phyloP scores from a whole-genome alignment of 2,329 filamentous ascomycete species.

The Diaporthe ampelina region DNA sequence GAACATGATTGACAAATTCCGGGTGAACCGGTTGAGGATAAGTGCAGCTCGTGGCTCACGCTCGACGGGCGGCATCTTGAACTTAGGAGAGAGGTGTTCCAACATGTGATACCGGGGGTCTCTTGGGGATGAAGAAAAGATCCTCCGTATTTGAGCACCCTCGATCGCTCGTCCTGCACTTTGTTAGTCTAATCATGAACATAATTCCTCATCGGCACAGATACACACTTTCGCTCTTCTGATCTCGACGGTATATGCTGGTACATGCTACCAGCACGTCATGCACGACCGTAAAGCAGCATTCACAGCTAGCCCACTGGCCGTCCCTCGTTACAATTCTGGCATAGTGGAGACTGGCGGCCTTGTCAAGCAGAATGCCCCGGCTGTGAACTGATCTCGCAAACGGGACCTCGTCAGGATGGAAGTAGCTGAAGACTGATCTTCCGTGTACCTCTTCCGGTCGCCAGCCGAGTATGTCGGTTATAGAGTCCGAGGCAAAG shows the following conservation, averaged over 20 bases:
- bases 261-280: conserved; percentile 89
- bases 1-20: conserved; percentile 88
- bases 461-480: conserved; percentile 85
- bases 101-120: conserved; percentile 93
- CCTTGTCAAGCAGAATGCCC: conserved; percentile 84
- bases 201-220: neutral
- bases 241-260: conserved; percentile 79
- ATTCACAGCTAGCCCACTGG: conserved; percentile 84
- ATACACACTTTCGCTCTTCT: conserved; percentile 80
- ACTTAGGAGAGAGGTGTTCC: conserved; percentile 86
- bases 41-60: conserved; percentile 87
- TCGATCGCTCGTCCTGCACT: conserved; percentile 78
- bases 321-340: conserved; percentile 77
- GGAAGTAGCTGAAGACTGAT: conserved; percentile 89
- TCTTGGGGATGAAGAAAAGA: conserved; percentile 85
- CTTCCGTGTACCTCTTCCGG: conserved; percentile 81
- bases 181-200: neutral
- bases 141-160: conserved; percentile 81
- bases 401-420: conserved; percentile 83
- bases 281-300: conserved; percentile 90
- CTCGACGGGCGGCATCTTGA: conserved; percentile 72
- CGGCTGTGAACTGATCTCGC: conserved; percentile 80
- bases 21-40: conserved; percentile 88
- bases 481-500: conserved; percentile 86
- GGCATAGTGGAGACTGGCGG: conserved; percentile 86